These are phyloP conservation scores for Rosa lucieae DNA, from an alignment of 306 rosid species.

Conservation along the genomic window DNA sequence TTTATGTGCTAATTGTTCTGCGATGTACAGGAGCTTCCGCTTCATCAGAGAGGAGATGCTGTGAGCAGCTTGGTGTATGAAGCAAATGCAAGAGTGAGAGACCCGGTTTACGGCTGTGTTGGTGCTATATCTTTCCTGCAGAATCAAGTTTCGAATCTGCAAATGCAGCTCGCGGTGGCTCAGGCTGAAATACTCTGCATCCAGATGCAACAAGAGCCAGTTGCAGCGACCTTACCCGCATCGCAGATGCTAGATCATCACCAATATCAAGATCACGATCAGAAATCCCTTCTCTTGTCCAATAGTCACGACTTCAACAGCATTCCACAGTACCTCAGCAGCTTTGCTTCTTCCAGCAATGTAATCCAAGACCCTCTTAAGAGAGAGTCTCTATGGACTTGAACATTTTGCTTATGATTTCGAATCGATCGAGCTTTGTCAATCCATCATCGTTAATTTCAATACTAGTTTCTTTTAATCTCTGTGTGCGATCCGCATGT, in stretches of 20 bases:
- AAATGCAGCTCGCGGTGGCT: conserved; percentile 74
- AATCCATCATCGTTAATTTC: conserved; percentile 25
- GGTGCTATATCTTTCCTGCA: conserved; percentile 81
- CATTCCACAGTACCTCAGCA: conserved; percentile 42
- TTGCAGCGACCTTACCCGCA: conserved; percentile 16
- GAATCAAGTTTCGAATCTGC: conserved; percentile 63
- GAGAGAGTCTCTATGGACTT: conserved; percentile 67
- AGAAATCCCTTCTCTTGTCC: conserved; percentile 40
- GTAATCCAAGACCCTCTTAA: conserved; percentile 66
- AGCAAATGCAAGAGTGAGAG: conserved; percentile 78
- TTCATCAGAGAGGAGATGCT: conserved; percentile 74
- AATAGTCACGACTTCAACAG: conserved; percentile 26
- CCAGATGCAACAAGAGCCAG: conserved; percentile 67
- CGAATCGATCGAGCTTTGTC: conserved; percentile 9
- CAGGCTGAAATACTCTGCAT: conserved; percentile 70
- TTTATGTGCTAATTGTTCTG: background rate
- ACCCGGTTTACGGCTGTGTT: conserved; percentile 82
- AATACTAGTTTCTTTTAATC: conserved; percentile 3
- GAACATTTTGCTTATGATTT: conserved; percentile 8
- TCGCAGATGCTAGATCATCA: conserved; percentile 20
- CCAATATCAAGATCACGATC: conserved; percentile 38
- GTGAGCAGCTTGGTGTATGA: conserved; percentile 74
- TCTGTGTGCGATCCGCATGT: conserved; percentile 9
- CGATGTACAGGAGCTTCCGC: conserved; percentile 55
- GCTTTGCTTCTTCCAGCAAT: conserved; percentile 54